A percentile compares a stretch with the other conserved stretches of the same genome.
Conservation (phyloP, 345 rosid species). For the Dipteronia dyeriana region DNA sequence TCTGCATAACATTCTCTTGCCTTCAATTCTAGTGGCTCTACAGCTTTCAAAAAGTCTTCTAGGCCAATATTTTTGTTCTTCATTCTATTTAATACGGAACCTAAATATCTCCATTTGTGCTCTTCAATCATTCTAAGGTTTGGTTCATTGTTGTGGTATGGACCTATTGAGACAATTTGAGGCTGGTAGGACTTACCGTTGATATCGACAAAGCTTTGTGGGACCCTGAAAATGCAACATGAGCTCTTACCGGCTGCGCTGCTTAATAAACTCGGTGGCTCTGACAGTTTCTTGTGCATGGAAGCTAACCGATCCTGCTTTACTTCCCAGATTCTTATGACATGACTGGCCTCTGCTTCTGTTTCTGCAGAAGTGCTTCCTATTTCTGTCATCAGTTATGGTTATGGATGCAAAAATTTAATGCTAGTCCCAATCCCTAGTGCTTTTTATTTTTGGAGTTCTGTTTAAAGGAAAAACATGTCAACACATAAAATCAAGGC, state of each 20-base stretch:
- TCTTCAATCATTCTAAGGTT: constrained; percentile 68
- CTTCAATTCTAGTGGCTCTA: constrained; percentile 39
- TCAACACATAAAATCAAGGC: too few relatives aligned
- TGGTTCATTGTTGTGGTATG: constrained; percentile 53
- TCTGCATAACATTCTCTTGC: constrained; percentile 78
- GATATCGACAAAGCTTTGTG: constrained; percentile 42
- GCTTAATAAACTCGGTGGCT: constrained; percentile 44
- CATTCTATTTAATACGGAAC: constrained; percentile 45
- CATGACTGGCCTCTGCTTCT: constrained; percentile 21
- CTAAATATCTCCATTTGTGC: constrained; percentile 77
- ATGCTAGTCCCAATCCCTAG: too few relatives aligned
- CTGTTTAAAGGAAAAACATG: too few relatives aligned
- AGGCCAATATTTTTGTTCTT: constrained; percentile 27
- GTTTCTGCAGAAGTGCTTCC: constrained; percentile 5
- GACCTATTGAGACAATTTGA: constrained; percentile 72
- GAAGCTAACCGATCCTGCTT: constrained; percentile 32
- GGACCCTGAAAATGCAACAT: constrained; percentile 55
- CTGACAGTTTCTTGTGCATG: constrained; percentile 44
- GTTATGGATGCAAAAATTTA: not conserved
- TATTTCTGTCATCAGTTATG: not conserved
- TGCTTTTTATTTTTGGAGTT: not conserved
- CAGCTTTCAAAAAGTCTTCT: constrained; percentile 45
- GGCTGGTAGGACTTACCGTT: constrained; percentile 69
- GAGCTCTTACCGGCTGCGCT: constrained; percentile 39
- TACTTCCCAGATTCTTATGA: constrained; percentile 29